A percentile compares a stretch with the other conserved stretches of the same genome.
phyloP scores from a whole-genome alignment of 495 filamentous ascomycete species.

The Lepidopterella palustris region DNA sequence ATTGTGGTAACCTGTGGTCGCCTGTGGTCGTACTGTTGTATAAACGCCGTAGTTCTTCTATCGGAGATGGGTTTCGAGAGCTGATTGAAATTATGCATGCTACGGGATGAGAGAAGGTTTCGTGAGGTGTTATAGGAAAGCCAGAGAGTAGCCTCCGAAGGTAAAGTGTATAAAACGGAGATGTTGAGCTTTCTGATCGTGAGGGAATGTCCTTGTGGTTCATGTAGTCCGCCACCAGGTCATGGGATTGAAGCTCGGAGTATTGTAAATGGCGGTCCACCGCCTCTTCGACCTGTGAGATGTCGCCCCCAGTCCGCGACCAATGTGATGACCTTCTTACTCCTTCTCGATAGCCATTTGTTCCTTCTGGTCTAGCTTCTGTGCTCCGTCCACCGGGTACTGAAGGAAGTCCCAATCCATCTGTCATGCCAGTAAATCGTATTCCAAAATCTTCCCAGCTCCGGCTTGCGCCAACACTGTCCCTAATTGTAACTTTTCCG shows the following conservation, averaged over 20 bases:
- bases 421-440: slow-evolving; percentile 65
- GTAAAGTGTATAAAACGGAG: slow-evolving; percentile 73
- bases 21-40: slow-evolving; percentile 71
- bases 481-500: slow-evolving; percentile 83
- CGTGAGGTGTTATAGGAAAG: slow-evolving; percentile 67
- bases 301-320: slow-evolving; percentile 41
- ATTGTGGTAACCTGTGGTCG: slow-evolving; percentile 60
- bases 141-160: slow-evolving; percentile 76
- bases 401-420: slow-evolving; percentile 51
- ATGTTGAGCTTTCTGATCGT: slow-evolving; percentile 32
- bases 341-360: slow-evolving; percentile 26
- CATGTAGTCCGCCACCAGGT: slow-evolving; percentile 33
- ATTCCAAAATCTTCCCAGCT: slow-evolving; percentile 87
- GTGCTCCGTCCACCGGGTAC: slow-evolving; percentile 34
- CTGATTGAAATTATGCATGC: slow-evolving; percentile 95
- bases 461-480: slow-evolving; percentile 75
- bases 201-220: slow-evolving; percentile 25
- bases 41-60: slow-evolving; percentile 74
- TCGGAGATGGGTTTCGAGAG: slow-evolving; percentile 69
- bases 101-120: slow-evolving; percentile 91
- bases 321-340: slow-evolving; percentile 13
- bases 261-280: slow-evolving; percentile 46
- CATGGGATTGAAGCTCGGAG: slow-evolving; percentile 36
- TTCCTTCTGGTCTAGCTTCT: slow-evolving; percentile 22
- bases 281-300: slow-evolving; percentile 56